Conservation (phyloP, 75 land plant species). For the Pinus taeda region DNA sequence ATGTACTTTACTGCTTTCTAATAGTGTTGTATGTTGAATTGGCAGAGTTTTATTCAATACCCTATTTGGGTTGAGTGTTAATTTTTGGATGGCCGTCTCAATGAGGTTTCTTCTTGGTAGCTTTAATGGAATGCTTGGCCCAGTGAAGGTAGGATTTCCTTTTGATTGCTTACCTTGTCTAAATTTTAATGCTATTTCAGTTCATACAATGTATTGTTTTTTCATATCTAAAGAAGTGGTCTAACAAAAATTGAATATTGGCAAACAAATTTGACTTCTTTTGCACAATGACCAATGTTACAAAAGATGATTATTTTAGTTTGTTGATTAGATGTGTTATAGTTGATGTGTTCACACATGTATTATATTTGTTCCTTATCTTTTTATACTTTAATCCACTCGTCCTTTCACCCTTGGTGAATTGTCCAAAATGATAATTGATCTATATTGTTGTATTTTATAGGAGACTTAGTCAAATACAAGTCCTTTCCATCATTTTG, state of each 20-base stretch:
- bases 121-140: conserved; percentile 76
- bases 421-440: too few species aligned
- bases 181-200: not conserved
- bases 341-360: too few species aligned
- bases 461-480: too few species aligned
- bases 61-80: conserved; percentile 73
- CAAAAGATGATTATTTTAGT: not conserved
- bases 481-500: too few species aligned
- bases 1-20: not conserved
- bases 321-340: too few species aligned
- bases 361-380: too few species aligned
- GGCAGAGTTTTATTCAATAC: conserved; percentile 76
- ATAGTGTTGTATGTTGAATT: not conserved
- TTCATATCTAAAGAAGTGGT: not conserved
- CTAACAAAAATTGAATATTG: not conserved
- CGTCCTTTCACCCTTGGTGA: too few species aligned
- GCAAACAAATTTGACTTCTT: not conserved
- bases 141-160: conserved; percentile 57
- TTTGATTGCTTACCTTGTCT: not conserved
- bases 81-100: conserved; percentile 83
- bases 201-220: not conserved
- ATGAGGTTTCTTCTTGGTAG: conserved; percentile 74
- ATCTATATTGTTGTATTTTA: too few species aligned
- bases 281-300: not conserved
- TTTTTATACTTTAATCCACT: too few species aligned